Evolutionary conservation across 768 basidiomycete species (phyloP), one percentile per base, ranked within the genome.

Genomic region (Chlorophyllum brunneum): DNA sequence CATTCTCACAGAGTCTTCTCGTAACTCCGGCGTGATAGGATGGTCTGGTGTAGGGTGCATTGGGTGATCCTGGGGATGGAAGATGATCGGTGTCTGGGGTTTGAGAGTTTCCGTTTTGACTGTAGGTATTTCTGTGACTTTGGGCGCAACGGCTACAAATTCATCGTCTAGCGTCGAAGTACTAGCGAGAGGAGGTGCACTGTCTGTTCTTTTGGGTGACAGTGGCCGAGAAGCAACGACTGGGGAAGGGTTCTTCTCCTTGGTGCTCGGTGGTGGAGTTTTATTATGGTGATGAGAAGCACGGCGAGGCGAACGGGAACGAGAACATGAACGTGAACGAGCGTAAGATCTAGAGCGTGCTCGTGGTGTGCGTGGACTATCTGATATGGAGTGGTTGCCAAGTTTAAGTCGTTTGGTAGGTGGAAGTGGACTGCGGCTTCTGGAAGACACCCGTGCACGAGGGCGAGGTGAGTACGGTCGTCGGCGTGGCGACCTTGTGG

Each of bases 311-410:
- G 49, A 24, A 23, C 43, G 55, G 22, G 55, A 56, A 42, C 37
- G 43, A 24, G 43, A 46, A 22, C 39, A 36, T 31, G 27, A 52
- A 58, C 58, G 40, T 23, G 51, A 46, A 23, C 54, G 52, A 23
- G 40, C 31, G n/a, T 40, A 49, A 23, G 52, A 59, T 39, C 54
- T 56, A 20, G 49, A 41, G 16, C 24, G 44, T 15, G 47, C 31
- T 30, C 40, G 34, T 30, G 53, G 39, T 8, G 29, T 34, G 26
- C 38, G 47, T 39, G 63, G 53, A 48, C 57, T 59, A 34, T 47
- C 50, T 23, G 56, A 48, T 22, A 61, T 61, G 10, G 64, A 60
- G 50, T 64, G 62, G 36, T 63, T 62, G 3, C 63, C 63, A 11
- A 62, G 41, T 46, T 54, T 59, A 33, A 62, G 50, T 43, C 60